Evolutionary conservation across 176 grass and related monocot genomes (phyloP).

Genomic region (Hordeum marinum): DNA sequence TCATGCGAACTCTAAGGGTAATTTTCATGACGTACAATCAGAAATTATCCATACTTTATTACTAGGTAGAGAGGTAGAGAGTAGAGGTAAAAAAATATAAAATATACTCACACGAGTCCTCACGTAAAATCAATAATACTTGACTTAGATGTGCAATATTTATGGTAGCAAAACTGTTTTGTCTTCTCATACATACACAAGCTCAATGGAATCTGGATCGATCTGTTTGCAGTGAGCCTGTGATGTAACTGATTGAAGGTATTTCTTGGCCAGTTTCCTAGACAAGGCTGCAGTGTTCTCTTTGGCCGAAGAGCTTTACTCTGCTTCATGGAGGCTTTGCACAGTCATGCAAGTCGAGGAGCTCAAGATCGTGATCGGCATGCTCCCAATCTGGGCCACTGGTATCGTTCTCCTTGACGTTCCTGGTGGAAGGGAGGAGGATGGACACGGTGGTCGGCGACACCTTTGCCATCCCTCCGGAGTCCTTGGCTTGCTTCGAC

Average conservation of each 20-base stretch:
- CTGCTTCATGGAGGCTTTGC: slow-evolving; percentile 62
- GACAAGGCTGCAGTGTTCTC: slow-evolving; percentile 67
- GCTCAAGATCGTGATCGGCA: slow-evolving; percentile 58
- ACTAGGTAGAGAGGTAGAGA: too few relatives aligned
- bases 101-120: too few relatives aligned
- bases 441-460: slow-evolving; percentile 42
- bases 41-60: too few relatives aligned
- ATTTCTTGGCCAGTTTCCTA: slow-evolving; percentile 41
- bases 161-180: too few relatives aligned
- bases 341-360: slow-evolving; percentile 77
- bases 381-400: slow-evolving; percentile 79
- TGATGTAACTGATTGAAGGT: not conserved
- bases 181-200: too few relatives aligned
- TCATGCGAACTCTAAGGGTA: too few relatives aligned
- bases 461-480: slow-evolving; percentile 63
- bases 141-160: too few relatives aligned
- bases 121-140: too few relatives aligned
- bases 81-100: too few relatives aligned
- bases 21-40: too few relatives aligned
- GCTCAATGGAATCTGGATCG: too few relatives aligned
- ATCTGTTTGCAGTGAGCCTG: too few relatives aligned
- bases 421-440: slow-evolving; percentile 69
- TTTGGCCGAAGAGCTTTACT: slow-evolving; percentile 21
- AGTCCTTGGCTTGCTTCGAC: slow-evolving; percentile 71
- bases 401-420: slow-evolving; percentile 78